phyloP scores from a whole-genome alignment of 2,329 filamentous ascomycete species.

The Pseudogymnoascus pannorum region DNA sequence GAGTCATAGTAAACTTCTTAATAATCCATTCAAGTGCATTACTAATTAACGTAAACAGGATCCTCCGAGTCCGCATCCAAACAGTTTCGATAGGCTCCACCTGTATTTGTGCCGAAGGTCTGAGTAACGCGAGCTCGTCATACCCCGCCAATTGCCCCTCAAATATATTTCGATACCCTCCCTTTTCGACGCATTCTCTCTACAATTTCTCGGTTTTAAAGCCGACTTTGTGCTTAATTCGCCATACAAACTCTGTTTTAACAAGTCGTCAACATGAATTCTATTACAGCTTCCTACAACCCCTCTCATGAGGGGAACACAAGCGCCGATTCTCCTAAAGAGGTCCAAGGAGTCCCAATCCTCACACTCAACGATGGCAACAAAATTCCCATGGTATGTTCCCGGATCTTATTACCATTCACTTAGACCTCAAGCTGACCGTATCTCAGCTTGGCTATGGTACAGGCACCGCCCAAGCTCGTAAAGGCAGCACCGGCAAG shows the following conservation, averaged over 20 bases:
- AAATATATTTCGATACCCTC: neutral
- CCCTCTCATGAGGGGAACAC: slow-evolving; percentile 34
- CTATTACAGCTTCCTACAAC: slow-evolving; percentile 33
- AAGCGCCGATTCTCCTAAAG: slow-evolving; percentile 70
- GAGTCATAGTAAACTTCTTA: neutral
- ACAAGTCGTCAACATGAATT: slow-evolving; percentile 34
- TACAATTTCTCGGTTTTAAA: neutral
- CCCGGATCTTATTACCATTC: slow-evolving; percentile 7
- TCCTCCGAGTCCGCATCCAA: neutral
- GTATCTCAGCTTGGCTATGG: slow-evolving; percentile 58
- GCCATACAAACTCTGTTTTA: neutral
- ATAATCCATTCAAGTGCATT: neutral
- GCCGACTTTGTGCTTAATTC: neutral
- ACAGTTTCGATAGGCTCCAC: neutral
- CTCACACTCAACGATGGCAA: slow-evolving; percentile 69
- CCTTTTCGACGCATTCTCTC: neutral
- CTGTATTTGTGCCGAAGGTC: neutral
- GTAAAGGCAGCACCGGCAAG: slow-evolving; percentile 41
- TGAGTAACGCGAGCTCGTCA: neutral
- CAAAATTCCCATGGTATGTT: slow-evolving; percentile 59
- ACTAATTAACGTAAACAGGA: neutral
- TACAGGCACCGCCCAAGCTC: slow-evolving; percentile 57
- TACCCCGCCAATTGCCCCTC: slow-evolving; percentile 5
- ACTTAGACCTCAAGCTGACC: neutral
- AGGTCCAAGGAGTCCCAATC: slow-evolving; percentile 40